A percentile compares a stretch with the other conserved stretches of the same genome.
phyloP scores from a whole-genome alignment of 441 rosid genomes.

The Populus hybrid region DNA sequence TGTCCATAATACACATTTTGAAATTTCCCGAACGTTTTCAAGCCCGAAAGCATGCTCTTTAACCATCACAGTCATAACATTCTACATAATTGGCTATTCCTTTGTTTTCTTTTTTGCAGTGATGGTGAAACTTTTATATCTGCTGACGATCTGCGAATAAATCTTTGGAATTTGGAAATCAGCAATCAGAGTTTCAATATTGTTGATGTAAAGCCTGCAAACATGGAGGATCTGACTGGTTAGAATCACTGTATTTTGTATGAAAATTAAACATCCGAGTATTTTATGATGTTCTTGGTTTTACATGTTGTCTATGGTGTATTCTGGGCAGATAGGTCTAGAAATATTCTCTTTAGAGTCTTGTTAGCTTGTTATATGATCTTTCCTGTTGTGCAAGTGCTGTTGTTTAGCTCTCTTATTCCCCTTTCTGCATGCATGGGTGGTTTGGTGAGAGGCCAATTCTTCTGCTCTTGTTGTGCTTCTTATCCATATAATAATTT shows the following conservation, averaged over 20 bases:
- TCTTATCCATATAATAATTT: neutral
- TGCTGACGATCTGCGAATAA: slow-evolving; percentile 87
- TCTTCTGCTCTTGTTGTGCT: neutral
- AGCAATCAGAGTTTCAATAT: slow-evolving; percentile 89
- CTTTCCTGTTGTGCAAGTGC: neutral
- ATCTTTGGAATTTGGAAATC: slow-evolving; percentile 90
- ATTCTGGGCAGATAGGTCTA: neutral
- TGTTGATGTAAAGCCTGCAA: slow-evolving; percentile 84
- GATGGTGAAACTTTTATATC: slow-evolving; percentile 93
- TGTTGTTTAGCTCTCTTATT: neutral
- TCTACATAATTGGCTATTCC: neutral
- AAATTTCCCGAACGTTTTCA: neutral
- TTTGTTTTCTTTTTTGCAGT: slow-evolving; percentile 29
- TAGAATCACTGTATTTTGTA: slow-evolving; percentile 6
- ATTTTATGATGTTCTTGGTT: neutral
- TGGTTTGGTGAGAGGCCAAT: neutral
- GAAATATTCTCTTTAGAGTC: neutral
- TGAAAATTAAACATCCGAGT: neutral
- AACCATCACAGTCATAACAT: neutral
- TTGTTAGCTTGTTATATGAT: neutral
- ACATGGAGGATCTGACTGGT: slow-evolving; percentile 96
- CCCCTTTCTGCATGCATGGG: neutral
- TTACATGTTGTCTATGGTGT: neutral
- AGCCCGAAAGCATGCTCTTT: neutral
- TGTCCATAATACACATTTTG: neutral